A percentile compares a stretch with the other conserved stretches of the same genome.
These are phyloP conservation scores for Trametes punicea DNA, from an alignment of 768 basidiomycete species.

Conservation along the genomic window DNA sequence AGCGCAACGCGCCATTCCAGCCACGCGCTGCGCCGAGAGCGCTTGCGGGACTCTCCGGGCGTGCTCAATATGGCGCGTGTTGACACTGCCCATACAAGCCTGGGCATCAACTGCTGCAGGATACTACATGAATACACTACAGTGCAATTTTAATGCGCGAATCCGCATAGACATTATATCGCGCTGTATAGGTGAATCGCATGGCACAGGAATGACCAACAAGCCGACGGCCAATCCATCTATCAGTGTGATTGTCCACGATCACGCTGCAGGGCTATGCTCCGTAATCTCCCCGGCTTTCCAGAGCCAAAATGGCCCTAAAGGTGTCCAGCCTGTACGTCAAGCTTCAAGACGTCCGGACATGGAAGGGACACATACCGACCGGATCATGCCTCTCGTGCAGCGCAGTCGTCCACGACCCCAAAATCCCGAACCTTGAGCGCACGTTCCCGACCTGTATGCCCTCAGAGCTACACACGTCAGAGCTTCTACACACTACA, in stretches of 20 bases:
- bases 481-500: not conserved
- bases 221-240: too few species aligned
- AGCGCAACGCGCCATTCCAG: not conserved
- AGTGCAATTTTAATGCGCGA: too few species aligned
- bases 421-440: constrained; percentile 58
- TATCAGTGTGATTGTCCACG: too few species aligned
- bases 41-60: constrained; percentile 3
- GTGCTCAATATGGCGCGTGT: not conserved
- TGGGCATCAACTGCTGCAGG: too few species aligned
- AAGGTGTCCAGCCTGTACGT: too few species aligned
- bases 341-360: not conserved
- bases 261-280: not conserved
- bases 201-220: too few species aligned
- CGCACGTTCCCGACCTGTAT: constrained; percentile 59
- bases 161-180: too few species aligned
- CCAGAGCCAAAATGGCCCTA: constrained; percentile 31
- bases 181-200: too few species aligned
- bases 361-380: constrained; percentile 30
- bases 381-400: constrained; percentile 48
- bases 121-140: too few species aligned
- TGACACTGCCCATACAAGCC: not conserved
- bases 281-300: constrained; percentile 16
- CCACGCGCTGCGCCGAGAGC: not conserved
- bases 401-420: constrained; percentile 46
- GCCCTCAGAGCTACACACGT: constrained; percentile 52